phyloP scores from a whole-genome alignment of 2,329 filamentous ascomycete genomes.

The Aspergillus oerlinghausenensis region DNA sequence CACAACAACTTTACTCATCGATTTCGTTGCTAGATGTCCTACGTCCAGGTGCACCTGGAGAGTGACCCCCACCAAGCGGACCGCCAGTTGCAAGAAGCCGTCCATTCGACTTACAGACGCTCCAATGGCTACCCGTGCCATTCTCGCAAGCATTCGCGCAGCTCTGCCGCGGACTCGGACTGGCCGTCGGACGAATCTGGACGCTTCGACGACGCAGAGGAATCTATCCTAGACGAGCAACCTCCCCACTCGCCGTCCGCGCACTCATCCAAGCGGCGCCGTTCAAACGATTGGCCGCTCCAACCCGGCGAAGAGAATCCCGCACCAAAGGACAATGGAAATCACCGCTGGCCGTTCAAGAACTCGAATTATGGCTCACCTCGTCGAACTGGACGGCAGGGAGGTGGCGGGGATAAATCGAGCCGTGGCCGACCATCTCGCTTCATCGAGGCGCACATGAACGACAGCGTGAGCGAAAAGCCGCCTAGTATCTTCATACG shows the following conservation, averaged over 20 bases:
- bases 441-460: slow-evolving; percentile 79
- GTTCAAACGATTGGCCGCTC: slow-evolving; percentile 44
- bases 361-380: slow-evolving; percentile 10
- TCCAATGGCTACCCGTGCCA: slow-evolving; percentile 10
- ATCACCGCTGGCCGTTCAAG: slow-evolving; percentile 12
- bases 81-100: slow-evolving; percentile 20
- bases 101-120: slow-evolving; percentile 14
- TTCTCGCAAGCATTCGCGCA: slow-evolving; percentile 29
- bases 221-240: slow-evolving; percentile 13
- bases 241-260: slow-evolving; percentile 16
- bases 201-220: slow-evolving; percentile 34
- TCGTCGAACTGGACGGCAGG: slow-evolving; percentile 5
- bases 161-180: slow-evolving; percentile 15
- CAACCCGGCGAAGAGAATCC: slow-evolving; percentile 3
- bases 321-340: not conserved
- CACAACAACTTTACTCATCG: not conserved
- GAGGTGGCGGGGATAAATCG: slow-evolving; percentile 4
- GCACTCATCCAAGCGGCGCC: slow-evolving; percentile 40
- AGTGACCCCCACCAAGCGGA: slow-evolving; percentile 17
- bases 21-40: slow-evolving; percentile 10
- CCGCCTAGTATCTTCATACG: slow-evolving; percentile 66
- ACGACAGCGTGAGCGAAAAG: slow-evolving; percentile 66
- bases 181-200: slow-evolving; percentile 25
- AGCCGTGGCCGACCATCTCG: slow-evolving; percentile 55
- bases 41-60: slow-evolving; percentile 13